phyloP scores from a whole-genome alignment of 306 rosid genomes.

The Inga laurina region DNA sequence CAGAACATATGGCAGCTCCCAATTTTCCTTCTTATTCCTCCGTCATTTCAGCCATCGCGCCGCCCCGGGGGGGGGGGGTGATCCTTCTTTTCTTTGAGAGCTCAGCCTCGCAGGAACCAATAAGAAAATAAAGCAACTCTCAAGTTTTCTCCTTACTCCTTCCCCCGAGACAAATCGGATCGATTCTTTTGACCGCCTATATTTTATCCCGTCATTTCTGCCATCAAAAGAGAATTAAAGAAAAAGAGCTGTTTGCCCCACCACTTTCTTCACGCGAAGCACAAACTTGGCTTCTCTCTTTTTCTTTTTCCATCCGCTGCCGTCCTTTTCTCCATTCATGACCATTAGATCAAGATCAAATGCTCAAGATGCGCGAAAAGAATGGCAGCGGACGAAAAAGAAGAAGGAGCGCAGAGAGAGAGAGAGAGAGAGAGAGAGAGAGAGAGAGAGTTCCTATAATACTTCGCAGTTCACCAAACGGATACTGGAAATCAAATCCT shows the following conservation, averaged over 20 bases:
- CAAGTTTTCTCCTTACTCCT: background rate
- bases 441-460: background rate
- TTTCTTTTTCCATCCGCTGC: no score
- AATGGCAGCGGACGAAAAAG: no score
- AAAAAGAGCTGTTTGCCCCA: background rate
- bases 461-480: background rate
- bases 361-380: no score
- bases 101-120: no score
- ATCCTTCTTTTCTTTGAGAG: no score
- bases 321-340: no score
- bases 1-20: background rate
- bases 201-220: background rate
- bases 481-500: background rate
- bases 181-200: background rate
- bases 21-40: background rate
- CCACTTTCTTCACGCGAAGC: background rate
- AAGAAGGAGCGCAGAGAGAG: background rate
- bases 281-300: background rate
- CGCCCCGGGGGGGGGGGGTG: no score
- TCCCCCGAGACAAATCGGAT: background rate
- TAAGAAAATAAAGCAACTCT: background rate
- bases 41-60: background rate
- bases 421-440: background rate
- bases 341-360: no score
- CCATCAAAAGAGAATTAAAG: background rate